A percentile compares a stretch with the other conserved stretches of the same genome.
phyloP scores from a whole-genome alignment of 768 basidiomycete species.

The Amanita subjunquillea region DNA sequence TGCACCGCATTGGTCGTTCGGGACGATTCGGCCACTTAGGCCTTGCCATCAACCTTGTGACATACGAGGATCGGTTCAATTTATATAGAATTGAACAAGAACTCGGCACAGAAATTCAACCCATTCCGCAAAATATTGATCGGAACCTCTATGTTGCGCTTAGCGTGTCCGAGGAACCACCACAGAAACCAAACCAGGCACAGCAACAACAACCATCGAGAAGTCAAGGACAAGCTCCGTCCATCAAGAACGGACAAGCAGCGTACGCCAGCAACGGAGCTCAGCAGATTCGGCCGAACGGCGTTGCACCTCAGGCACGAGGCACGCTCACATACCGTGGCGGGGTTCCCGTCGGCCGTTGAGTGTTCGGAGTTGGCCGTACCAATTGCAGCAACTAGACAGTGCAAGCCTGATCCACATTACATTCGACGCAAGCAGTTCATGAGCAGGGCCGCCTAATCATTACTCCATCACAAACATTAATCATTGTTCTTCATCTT shows the following conservation, averaged over 20 bases:
- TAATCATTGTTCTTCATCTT: neutral
- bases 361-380: slow-evolving; percentile 10
- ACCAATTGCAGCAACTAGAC: neutral
- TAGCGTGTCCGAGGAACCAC: slow-evolving; percentile 32
- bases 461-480: slow-evolving; percentile 1
- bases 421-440: neutral
- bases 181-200: slow-evolving; percentile 18
- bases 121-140: slow-evolving; percentile 89
- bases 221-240: neutral
- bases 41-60: slow-evolving; percentile 95
- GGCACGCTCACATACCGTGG: slow-evolving; percentile 26
- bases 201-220: slow-evolving; percentile 20
- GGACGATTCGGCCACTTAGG: slow-evolving; percentile 97
- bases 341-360: slow-evolving; percentile 25
- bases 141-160: slow-evolving; percentile 91
- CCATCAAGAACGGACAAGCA: slow-evolving; percentile 14
- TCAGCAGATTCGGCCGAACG: slow-evolving; percentile 15
- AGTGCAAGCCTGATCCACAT: neutral
- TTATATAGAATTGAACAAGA: slow-evolving; percentile 98
- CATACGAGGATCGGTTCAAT: slow-evolving; percentile 96
- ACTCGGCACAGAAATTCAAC: slow-evolving; percentile 94
- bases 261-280: slow-evolving; percentile 27
- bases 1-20: slow-evolving; percentile 96
- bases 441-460: neutral
- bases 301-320: slow-evolving; percentile 11